Conservation (phyloP, 2,329 filamentous ascomycete species). For the Corynespora cassiicola region DNA sequence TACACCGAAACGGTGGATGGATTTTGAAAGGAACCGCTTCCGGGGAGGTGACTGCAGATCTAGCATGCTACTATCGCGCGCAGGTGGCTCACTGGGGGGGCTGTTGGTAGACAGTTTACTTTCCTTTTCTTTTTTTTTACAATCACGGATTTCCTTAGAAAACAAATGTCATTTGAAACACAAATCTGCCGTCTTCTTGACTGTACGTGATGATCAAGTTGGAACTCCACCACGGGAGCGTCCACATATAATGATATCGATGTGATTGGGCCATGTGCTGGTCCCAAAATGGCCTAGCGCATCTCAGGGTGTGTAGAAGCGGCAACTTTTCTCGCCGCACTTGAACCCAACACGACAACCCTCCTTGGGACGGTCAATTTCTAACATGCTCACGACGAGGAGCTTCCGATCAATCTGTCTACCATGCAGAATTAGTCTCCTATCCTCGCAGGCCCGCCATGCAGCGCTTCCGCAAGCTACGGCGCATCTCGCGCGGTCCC, state of each 20-base stretch:
- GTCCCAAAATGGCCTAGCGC: conserved; percentile 23
- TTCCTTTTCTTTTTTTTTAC: conserved; percentile 15
- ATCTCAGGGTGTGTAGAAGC: conserved; percentile 20
- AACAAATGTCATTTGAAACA: conserved; percentile 1
- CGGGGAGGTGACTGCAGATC: conserved; percentile 32
- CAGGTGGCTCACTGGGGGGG: too few species aligned
- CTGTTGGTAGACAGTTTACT: conserved; percentile 9
- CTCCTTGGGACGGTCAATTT: conserved; percentile 5
- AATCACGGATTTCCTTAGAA: conserved; percentile 21
- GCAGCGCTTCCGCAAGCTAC: conserved; percentile 19
- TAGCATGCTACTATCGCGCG: conserved; percentile 35
- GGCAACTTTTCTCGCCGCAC: conserved; percentile 35
- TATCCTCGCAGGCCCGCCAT: conserved; percentile 32
- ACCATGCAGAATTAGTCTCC: conserved; percentile 39
- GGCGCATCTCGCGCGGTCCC: conserved; percentile 17
- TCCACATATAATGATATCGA: conserved; percentile 3
- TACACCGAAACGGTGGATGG: conserved; percentile 10
- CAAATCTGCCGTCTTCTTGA: background rate
- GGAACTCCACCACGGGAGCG: background rate
- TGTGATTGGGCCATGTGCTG: conserved; percentile 27
- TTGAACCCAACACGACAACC: conserved; percentile 7
- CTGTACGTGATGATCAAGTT: background rate
- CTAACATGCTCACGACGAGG: conserved; percentile 39
- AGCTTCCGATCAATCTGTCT: conserved; percentile 36
- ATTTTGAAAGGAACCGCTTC: conserved; percentile 31